A percentile compares a stretch with the other conserved stretches of the same genome.
These are phyloP conservation scores for Rhizopogon vesiculosus DNA, from an alignment of 768 basidiomycete species.

Conservation along the genomic window DNA sequence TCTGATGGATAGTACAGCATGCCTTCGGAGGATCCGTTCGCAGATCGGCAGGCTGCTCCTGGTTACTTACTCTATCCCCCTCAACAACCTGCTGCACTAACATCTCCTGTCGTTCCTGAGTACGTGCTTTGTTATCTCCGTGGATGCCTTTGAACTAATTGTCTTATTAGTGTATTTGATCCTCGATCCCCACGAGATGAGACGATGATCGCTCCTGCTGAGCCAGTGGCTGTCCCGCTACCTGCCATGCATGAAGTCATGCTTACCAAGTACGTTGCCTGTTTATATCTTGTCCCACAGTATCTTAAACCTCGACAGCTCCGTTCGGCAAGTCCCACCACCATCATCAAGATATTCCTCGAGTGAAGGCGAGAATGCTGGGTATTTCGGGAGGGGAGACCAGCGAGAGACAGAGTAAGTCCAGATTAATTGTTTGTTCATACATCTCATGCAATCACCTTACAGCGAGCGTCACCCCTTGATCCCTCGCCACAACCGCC, in stretches of 20 bases:
- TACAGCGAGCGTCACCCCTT: constrained; percentile 52
- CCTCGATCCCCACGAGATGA: constrained; percentile 31
- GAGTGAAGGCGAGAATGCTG: constrained; percentile 10
- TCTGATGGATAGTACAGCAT: neutral
- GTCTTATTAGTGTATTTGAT: constrained; percentile 11
- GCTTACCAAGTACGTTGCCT: constrained; percentile 12
- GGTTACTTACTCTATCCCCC: constrained; percentile 1
- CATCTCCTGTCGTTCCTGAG: constrained; percentile 17
- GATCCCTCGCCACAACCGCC: constrained; percentile 26
- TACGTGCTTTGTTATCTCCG: constrained; percentile 6
- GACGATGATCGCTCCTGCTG: constrained; percentile 15
- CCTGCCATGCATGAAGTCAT: constrained; percentile 32
- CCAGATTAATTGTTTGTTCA: too few relatives aligned
- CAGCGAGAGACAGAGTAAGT: constrained; percentile 23
- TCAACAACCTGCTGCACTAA: neutral
- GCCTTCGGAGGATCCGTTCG: constrained; percentile 23
- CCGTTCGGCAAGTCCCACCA: constrained; percentile 7
- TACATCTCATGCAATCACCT: neutral
- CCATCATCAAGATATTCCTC: constrained; percentile 13
- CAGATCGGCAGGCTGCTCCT: constrained; percentile 12
- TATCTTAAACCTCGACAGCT: constrained; percentile 7
- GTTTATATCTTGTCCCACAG: neutral
- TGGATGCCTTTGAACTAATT: neutral
- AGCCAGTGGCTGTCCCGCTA: constrained; percentile 23
- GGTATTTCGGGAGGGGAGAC: constrained; percentile 7